A percentile compares a stretch with the other conserved stretches of the same genome.
Conservation (phyloP, 192 early-diverging fungal genomes). For the Helicostylum pulchrum region DNA sequence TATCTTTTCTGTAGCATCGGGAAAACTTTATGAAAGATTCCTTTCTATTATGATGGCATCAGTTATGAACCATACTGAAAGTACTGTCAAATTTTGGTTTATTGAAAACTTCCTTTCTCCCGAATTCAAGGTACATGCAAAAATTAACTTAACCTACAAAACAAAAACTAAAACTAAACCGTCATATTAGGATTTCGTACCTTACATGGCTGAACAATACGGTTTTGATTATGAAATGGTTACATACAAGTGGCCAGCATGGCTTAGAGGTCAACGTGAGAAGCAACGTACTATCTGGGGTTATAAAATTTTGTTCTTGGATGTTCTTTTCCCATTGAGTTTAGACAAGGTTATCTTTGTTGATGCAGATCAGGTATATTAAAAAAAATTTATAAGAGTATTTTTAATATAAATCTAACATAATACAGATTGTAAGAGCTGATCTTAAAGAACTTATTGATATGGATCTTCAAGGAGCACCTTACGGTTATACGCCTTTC, state of each 20-base stretch:
- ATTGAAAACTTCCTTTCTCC: constrained; percentile 98
- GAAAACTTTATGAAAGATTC: constrained; percentile 97
- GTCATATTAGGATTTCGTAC: constrained; percentile 72
- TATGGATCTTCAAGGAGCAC: constrained; percentile 90
- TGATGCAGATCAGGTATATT: constrained; percentile 88
- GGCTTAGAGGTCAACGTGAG: constrained; percentile 87
- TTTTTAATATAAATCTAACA: background rate
- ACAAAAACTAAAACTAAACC: background rate
- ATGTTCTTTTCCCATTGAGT: constrained; percentile 92
- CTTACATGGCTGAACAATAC: constrained; percentile 80
- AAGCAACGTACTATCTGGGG: constrained; percentile 99
- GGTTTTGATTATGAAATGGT: constrained; percentile 94
- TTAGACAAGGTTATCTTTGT: constrained; percentile 97
- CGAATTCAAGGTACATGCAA: constrained; percentile 73
- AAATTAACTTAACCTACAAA: background rate
- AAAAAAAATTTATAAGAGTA: background rate
- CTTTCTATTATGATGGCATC: constrained; percentile 95
- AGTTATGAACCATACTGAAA: constrained; percentile 85
- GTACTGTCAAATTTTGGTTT: constrained; percentile 96
- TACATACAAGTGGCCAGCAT: constrained; percentile 98
- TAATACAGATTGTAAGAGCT: constrained; percentile 77
- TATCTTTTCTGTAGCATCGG: constrained; percentile 97
- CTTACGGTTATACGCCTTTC: constrained; percentile 96
- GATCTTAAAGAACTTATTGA: constrained; percentile 91
- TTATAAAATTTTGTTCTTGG: constrained; percentile 97